These are phyloP conservation scores for Tylopilus subfusipes DNA, from an alignment of 768 basidiomycete genomes.

Conservation along the genomic window DNA sequence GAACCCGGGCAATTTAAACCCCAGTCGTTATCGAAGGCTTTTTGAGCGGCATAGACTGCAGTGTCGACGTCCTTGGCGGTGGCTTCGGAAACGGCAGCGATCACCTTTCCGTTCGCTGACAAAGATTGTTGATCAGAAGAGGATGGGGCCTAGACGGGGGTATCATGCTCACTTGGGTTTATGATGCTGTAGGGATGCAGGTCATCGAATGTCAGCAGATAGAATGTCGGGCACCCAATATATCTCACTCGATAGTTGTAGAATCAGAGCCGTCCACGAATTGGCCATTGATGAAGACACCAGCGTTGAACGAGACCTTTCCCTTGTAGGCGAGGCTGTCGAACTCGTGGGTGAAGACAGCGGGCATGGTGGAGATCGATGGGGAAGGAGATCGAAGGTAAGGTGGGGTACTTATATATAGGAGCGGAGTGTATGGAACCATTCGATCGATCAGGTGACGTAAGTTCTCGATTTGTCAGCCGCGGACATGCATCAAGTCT, in stretches of 20 bases:
- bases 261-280: conserved; percentile 55
- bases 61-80: conserved; percentile 68
- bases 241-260: conserved; percentile 66
- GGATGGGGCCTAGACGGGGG: not conserved
- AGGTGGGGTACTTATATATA: conserved; percentile 19
- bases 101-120: conserved; percentile 59
- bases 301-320: conserved; percentile 53
- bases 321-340: conserved; percentile 56
- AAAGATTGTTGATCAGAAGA: not conserved
- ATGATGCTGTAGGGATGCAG: conserved; percentile 41
- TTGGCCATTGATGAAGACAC: conserved; percentile 69
- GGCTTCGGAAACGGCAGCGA: conserved; percentile 54
- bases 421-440: conserved; percentile 3
- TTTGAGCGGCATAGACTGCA: conserved; percentile 67
- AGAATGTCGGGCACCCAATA: not conserved
- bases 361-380: conserved; percentile 34
- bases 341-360: conserved; percentile 47
- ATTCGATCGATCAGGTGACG: not conserved
- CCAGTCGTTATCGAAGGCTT: conserved; percentile 62
- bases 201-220: not conserved
- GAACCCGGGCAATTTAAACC: conserved; percentile 56
- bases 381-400: not conserved
- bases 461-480: not conserved
- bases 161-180: conserved; percentile 45
- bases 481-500: too few relatives aligned